Evolutionary conservation across 352 stramenopile genomes (phyloP).

Genomic region (Phytophthora kernoviae): DNA sequence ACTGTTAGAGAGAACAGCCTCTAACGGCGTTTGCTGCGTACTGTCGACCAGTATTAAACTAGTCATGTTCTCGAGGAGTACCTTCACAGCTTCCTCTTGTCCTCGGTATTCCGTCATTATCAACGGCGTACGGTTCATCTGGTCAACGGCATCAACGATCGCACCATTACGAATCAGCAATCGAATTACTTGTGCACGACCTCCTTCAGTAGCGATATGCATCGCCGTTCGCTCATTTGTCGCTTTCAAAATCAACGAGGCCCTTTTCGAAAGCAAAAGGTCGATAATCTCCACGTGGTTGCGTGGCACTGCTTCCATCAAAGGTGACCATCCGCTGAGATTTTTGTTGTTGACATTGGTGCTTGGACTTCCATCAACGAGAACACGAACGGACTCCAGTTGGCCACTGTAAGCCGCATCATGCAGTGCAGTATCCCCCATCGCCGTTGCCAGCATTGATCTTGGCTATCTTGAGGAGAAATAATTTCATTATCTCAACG

Average conservation of each 20-base stretch:
- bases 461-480: background rate
- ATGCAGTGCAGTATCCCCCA: conserved; percentile 11
- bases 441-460: background rate
- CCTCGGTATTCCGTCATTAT: conserved; percentile 9
- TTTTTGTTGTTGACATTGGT: background rate
- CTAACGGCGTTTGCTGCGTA: background rate
- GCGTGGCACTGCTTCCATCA: conserved; percentile 5
- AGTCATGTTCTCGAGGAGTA: background rate
- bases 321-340: conserved; percentile 1
- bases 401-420: conserved; percentile 3
- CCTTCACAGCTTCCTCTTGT: background rate
- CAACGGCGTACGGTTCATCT: conserved; percentile 5
- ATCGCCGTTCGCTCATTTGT: conserved; percentile 5
- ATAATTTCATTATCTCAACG: conserved; percentile 4
- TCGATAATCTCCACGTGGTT: conserved; percentile 3
- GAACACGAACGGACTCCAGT: background rate
- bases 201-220: conserved; percentile 12
- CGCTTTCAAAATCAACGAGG: background rate
- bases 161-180: background rate
- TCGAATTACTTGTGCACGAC: background rate
- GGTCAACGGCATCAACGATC: background rate
- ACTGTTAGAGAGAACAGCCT: conserved; percentile 2
- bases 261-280: conserved; percentile 2
- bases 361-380: background rate
- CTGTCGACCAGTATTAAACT: conserved; percentile 3